phyloP scores from a whole-genome alignment of 2,329 filamentous ascomycete genomes.

The Sporothrix brasiliensis region DNA sequence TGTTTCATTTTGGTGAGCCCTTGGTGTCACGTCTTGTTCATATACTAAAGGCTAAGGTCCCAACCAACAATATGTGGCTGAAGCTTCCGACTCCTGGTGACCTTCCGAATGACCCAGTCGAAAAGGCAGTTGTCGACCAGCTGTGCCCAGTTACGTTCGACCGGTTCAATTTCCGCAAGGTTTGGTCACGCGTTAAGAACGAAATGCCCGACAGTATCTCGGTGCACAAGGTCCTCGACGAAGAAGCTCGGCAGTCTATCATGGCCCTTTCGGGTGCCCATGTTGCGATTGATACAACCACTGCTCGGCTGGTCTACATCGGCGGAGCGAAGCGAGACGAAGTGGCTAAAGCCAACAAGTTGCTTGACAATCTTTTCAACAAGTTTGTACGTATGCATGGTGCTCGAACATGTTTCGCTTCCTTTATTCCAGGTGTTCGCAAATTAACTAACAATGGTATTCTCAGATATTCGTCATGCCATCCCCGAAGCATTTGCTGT shows the following conservation, averaged over 20 bases:
- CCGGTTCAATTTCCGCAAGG: slow-evolving; percentile 27
- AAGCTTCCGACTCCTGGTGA: slow-evolving; percentile 1
- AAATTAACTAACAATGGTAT: not conserved
- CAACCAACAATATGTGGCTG: slow-evolving; percentile 27
- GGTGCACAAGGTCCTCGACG: slow-evolving; percentile 33
- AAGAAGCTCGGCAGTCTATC: slow-evolving; percentile 31
- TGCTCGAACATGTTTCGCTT: not conserved
- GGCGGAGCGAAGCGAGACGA: slow-evolving; percentile 14
- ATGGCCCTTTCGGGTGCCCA: slow-evolving; percentile 26
- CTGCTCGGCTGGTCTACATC: slow-evolving; percentile 37
- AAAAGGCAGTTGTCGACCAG: slow-evolving; percentile 26
- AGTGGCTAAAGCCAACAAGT: slow-evolving; percentile 28
- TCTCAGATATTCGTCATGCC: slow-evolving; percentile 17
- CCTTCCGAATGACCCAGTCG: not conserved
- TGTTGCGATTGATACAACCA: slow-evolving; percentile 26
- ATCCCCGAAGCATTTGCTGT: slow-evolving; percentile 37
- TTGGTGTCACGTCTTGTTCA: not conserved
- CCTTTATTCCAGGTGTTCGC: not conserved
- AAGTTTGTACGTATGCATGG: slow-evolving; percentile 25
- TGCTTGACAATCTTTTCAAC: slow-evolving; percentile 37
- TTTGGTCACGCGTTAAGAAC: slow-evolving; percentile 39
- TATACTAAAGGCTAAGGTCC: not conserved
- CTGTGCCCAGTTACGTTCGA: slow-evolving; percentile 34
- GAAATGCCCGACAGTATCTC: slow-evolving; percentile 34
- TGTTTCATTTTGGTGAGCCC: not conserved